phyloP scores from a whole-genome alignment of 345 rosid genomes.

The sweet orange (Citrus sinensis) region DVS_A1.0 CM039164.1:28362001-28362500 shows the following conservation, averaged over 20 bases:
- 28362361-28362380: slow-evolving; percentile 92
- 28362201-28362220: neutral
- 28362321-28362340: slow-evolving; percentile 46
- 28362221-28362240: neutral
- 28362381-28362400: slow-evolving; percentile 88
- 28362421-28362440: slow-evolving; percentile 30
- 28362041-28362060: neutral
- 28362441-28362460: neutral
- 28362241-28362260: slow-evolving; percentile 5
- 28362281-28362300: slow-evolving; percentile 68
- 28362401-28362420: slow-evolving; percentile 76
- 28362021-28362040: neutral
- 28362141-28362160: neutral
- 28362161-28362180: neutral
- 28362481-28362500: neutral
- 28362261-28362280: neutral
- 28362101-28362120: neutral
- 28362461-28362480: neutral
- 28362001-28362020: neutral
- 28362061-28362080: neutral
- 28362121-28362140: neutral
- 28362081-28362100: neutral
- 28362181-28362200: neutral
- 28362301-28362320: slow-evolving; percentile 71
- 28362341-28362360: slow-evolving; percentile 93